Base-by-base conservation (phyloP, 257 asterid genomes). In the Solanum lignicaule region DNA sequence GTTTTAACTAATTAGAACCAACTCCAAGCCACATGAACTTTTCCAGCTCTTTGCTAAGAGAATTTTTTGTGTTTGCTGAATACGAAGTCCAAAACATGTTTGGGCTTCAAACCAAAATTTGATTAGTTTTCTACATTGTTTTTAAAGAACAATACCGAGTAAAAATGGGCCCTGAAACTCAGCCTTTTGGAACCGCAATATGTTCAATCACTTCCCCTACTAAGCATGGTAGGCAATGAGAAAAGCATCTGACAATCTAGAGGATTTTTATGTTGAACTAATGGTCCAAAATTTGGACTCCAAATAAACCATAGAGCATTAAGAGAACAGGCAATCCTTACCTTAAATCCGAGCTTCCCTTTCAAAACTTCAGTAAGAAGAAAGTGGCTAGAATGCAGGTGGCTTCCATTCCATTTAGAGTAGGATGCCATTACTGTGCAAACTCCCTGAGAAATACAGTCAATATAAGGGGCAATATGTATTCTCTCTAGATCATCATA, bases 371-470 rank as follows among this genome's bases (percentile, higher is more conserved):
- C 76, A 15, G 91, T 90, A 29, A 92, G 92, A 81, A 92, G 94
- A 82, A 89, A 88, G 55, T 84, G 93, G 58, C 88, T 88, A 41
- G 92, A 76, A 76, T 91, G 94, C 81, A 92, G 83, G 33, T 87
- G 91, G 86, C 87, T 78, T 78, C 89, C 92, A 55, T 92, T 92
- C 94, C 93, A 92, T 90, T 92, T 92, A 62, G 94, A 91, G 91
- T 92, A 92, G 87, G 94, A 92, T 12, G 92, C 94, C 94, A 92
- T 92, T 75, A 92, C 82, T 39, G 94, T 88, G 87, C 92, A 92
- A 84, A 92, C 91, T 85, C 93, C 94, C 84, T 88, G 92, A 75
- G 94, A 88, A 87, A 91, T 83, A 62, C 92, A 90, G 88, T 92
- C 92, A 68, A 90, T 71, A 89, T 90, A 92, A 84, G 94, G 93